Conservation (phyloP, 2,329 filamentous ascomycete genomes). For the Ophiostoma quercus region DNA sequence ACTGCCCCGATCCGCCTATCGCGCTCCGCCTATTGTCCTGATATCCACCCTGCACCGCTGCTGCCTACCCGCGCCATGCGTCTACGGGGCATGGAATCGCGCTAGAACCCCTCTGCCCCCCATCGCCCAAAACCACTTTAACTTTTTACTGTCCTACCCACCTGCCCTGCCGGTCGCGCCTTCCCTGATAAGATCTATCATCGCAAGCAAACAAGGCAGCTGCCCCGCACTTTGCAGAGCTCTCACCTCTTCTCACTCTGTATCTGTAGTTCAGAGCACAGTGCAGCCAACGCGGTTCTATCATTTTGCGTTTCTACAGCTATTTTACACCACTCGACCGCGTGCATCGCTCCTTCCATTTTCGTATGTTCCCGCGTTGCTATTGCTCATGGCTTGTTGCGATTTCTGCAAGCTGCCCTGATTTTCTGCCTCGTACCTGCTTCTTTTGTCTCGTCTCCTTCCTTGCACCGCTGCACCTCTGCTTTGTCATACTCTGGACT, state of each 20-base stretch:
- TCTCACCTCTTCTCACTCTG: background rate
- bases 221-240: conserved; percentile 20
- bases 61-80: conserved; percentile 12
- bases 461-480: background rate
- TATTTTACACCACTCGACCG: background rate
- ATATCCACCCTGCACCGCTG: background rate
- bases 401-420: background rate
- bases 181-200: conserved; percentile 2
- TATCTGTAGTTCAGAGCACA: background rate
- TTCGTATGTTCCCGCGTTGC: too few relatives aligned
- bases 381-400: too few relatives aligned
- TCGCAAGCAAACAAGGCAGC: conserved; percentile 2
- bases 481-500: conserved; percentile 12
- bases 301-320: background rate
- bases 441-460: background rate
- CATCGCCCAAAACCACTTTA: background rate
- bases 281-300: background rate
- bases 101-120: conserved; percentile 19
- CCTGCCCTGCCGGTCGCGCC: conserved; percentile 4
- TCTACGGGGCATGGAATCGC: conserved; percentile 2
- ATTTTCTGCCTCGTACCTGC: conserved; percentile 5
- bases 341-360: background rate
- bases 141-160: background rate
- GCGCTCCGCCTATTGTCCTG: background rate
- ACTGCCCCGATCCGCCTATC: background rate